Percentiles rank a stretch among this genome's conserved stretches.
Conservation (phyloP, 2,329 filamentous ascomycete species). For the Venturiaceae sp. region DNA sequence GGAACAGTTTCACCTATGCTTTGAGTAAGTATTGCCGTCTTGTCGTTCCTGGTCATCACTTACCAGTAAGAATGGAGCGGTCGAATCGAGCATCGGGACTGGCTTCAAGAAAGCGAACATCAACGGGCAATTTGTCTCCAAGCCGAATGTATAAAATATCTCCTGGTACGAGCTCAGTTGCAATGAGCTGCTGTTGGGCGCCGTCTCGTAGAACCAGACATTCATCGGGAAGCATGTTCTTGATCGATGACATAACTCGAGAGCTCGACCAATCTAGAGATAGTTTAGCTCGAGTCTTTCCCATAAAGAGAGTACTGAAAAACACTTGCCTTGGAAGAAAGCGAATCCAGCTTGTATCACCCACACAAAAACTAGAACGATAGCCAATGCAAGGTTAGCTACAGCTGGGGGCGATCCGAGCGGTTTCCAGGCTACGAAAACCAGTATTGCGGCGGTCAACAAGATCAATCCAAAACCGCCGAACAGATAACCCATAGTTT, state of each 20-base stretch:
- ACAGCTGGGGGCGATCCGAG: slow-evolving; percentile 60
- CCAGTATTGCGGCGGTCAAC: slow-evolving; percentile 57
- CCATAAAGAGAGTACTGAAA: neutral
- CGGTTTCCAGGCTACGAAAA: slow-evolving; percentile 69
- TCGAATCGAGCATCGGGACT: slow-evolving; percentile 65
- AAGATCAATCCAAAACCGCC: slow-evolving; percentile 67
- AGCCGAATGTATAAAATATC: slow-evolving; percentile 54
- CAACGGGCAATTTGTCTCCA: slow-evolving; percentile 61
- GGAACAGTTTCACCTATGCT: slow-evolving; percentile 52
- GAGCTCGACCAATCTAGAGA: slow-evolving; percentile 71
- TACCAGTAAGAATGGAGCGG: slow-evolving; percentile 60
- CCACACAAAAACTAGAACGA: slow-evolving; percentile 65
- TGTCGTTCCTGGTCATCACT: slow-evolving; percentile 8
- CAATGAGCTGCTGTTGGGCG: slow-evolving; percentile 34
- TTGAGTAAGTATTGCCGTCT: neutral
- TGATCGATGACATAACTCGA: slow-evolving; percentile 70
- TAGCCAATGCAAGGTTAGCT: slow-evolving; percentile 63
- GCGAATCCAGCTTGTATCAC: slow-evolving; percentile 39
- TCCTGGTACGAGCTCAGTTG: slow-evolving; percentile 53
- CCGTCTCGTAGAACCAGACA: slow-evolving; percentile 57
- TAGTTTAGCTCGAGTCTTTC: no score
- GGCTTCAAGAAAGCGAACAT: slow-evolving; percentile 51
- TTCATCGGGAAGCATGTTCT: slow-evolving; percentile 67
- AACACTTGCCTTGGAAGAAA: slow-evolving; percentile 38
- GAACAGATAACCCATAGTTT: slow-evolving; percentile 62